These are phyloP conservation scores for Terfezia claveryi DNA, from an alignment of 495 filamentous ascomycete species.

Conservation along the genomic window DNA sequence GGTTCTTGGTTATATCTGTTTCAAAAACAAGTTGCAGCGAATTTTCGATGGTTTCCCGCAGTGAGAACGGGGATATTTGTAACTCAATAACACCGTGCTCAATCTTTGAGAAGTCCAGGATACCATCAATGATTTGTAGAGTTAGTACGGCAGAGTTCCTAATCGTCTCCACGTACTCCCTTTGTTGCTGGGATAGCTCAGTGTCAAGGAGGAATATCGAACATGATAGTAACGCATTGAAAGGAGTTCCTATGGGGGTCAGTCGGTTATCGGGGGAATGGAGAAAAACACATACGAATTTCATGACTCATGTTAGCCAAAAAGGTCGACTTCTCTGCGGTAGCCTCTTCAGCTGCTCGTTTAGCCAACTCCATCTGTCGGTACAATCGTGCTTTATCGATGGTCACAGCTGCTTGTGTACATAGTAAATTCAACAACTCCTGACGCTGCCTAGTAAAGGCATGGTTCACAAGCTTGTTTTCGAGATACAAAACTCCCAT, in stretches of 20 bases:
- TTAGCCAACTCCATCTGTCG: constrained; percentile 20
- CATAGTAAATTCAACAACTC: constrained; percentile 18
- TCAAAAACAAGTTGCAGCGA: constrained; percentile 45
- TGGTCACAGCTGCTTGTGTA: constrained; percentile 19
- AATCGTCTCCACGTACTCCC: constrained; percentile 33
- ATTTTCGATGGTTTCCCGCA: constrained; percentile 45
- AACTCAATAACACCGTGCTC: constrained; percentile 50
- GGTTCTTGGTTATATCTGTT: constrained; percentile 42
- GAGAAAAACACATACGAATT: constrained; percentile 8
- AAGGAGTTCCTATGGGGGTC: constrained; percentile 11
- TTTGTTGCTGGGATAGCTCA: constrained; percentile 37
- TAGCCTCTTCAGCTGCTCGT: constrained; percentile 17
- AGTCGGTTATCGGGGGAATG: neutral
- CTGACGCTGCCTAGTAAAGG: constrained; percentile 18
- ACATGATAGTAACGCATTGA: constrained; percentile 18
- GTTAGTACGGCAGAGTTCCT: constrained; percentile 43
- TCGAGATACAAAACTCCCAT: constrained; percentile 19
- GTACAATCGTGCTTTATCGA: constrained; percentile 20
- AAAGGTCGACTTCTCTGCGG: constrained; percentile 18
- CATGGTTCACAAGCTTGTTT: constrained; percentile 18
- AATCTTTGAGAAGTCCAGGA: constrained; percentile 46
- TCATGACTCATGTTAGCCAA: constrained; percentile 18
- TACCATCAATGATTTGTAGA: constrained; percentile 47
- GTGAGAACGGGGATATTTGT: constrained; percentile 41
- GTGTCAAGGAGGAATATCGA: constrained; percentile 28